Evolutionary conservation across 441 rosid species (phyloP), one percentile per base, ranked within the genome.

Genomic region (Biscutella laevigata): DNA sequence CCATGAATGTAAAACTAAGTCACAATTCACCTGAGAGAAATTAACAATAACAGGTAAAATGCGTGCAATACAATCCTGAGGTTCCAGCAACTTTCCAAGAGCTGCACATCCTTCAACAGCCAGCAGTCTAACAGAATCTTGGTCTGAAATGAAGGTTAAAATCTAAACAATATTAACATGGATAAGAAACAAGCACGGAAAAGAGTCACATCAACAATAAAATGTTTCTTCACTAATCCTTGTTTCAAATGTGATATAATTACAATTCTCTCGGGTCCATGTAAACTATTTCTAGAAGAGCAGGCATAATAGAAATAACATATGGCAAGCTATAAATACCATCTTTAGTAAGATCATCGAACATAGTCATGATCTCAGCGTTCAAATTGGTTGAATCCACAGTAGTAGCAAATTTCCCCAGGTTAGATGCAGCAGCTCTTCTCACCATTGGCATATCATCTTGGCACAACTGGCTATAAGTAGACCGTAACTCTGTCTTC

Each of bases 361-460:
- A 91, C 75, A 88, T 88, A 25, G 88, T 62, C 87, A 91, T 82
- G 54, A 91, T 79, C 44, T 91, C 96, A 58, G 77, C 30, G 61
- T 76, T 91, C 80, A 91, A 67, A 72, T 71, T 77, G 59, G 76
- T 57, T 6, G 88, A 55, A 68, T 91, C 98, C 61, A 91, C 82
- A 39, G 91, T 85, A 12, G 95, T 85, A 70, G 96, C 98, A 81
- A 85, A 88, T 56, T 88, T 88, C 38, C 96, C 90, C 10, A 91
- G 74, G 73, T 88, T 88, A 47, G 96, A 74, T 2, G 95, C 94
- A 43, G 95, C 96, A 71, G 96, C 84, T 66, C 96, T 88, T 52
- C 98, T 76, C 59, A 91, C 96, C 98, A 88, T 91, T n/a, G 98
- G 96, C 96, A 91, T 88, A 71, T 91, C 96, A 76, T 91, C 95